phyloP scores from a whole-genome alignment of 176 grass and related monocot genomes.

The Miscanthus lutarioriparius region DNA sequence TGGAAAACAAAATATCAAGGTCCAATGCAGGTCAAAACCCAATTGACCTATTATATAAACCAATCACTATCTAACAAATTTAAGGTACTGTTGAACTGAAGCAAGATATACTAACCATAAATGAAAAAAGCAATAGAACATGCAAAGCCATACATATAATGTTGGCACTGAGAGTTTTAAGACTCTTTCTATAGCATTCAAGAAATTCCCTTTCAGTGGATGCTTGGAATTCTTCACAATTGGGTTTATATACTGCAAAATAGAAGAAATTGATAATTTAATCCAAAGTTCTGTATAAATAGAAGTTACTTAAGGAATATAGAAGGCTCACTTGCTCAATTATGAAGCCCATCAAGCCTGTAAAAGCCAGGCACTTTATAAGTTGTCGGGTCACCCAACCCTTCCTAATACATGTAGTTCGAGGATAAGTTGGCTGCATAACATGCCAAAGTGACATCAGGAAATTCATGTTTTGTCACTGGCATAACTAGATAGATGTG shows the following conservation, averaged over 20 bases:
- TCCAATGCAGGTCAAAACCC: not conserved
- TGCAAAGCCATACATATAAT: slow-evolving; percentile 97
- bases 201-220: slow-evolving; percentile 82
- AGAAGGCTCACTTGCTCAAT: slow-evolving; percentile 87
- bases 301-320: slow-evolving; percentile 26
- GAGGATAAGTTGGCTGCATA: slow-evolving; percentile 87
- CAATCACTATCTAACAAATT: slow-evolving; percentile 3
- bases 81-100: not conserved
- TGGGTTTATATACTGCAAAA: slow-evolving; percentile 91
- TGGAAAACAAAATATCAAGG: not conserved
- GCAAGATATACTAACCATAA: slow-evolving; percentile 69
- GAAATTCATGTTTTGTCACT: not conserved
- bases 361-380: slow-evolving; percentile 81
- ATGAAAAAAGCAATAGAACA: slow-evolving; percentile 99
- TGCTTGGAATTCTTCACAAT: slow-evolving; percentile 98
- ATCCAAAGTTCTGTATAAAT: not conserved
- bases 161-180: slow-evolving; percentile 94
- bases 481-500: not conserved
- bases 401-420: slow-evolving; percentile 71
- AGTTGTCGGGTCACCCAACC: slow-evolving; percentile 82
- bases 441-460: slow-evolving; percentile 32
- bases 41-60: not conserved
- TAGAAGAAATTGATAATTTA: slow-evolving; percentile 12
- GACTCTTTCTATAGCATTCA: slow-evolving; percentile 95
- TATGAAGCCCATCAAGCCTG: slow-evolving; percentile 95